These are phyloP conservation scores for Xylariaceae sp. DNA, from an alignment of 2,329 filamentous ascomycete genomes.

Conservation along the genomic window DNA sequence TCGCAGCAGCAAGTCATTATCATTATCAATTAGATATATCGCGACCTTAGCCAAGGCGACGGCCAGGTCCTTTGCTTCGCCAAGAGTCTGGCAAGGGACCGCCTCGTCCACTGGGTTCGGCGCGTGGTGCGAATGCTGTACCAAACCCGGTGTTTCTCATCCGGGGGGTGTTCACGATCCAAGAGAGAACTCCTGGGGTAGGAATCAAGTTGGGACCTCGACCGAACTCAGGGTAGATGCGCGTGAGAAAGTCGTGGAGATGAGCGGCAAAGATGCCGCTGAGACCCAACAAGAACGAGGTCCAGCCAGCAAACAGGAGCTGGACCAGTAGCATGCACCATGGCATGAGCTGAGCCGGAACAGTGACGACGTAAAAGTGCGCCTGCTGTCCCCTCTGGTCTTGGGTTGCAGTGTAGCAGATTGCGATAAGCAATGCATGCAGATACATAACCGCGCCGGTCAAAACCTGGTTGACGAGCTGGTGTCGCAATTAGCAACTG, in stretches of 20 bases:
- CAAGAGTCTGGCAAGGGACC: constrained; percentile 59
- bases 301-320: constrained; percentile 60
- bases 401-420: constrained; percentile 79
- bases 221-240: constrained; percentile 83
- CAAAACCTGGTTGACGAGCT: constrained; percentile 50
- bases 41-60: constrained; percentile 50
- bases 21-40: constrained; percentile 3
- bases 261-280: constrained; percentile 85
- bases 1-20: neutral
- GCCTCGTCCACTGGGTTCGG: constrained; percentile 31
- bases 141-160: constrained; percentile 54
- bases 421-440: constrained; percentile 67
- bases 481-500: constrained; percentile 25
- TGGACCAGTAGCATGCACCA: constrained; percentile 72
- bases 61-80: constrained; percentile 57
- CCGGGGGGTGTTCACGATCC: constrained; percentile 54
- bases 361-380: constrained; percentile 74
- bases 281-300: constrained; percentile 55
- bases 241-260: constrained; percentile 81
- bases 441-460: constrained; percentile 50
- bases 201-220: constrained; percentile 71
- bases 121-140: constrained; percentile 48
- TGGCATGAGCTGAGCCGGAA: constrained; percentile 77
- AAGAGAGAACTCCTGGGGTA: constrained; percentile 67
- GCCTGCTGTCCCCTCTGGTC: constrained; percentile 74